A percentile compares a stretch with the other conserved stretches of the same genome.
phyloP scores from a whole-genome alignment of 75 land plant species.

The Selaginella moellendorffii region DNA sequence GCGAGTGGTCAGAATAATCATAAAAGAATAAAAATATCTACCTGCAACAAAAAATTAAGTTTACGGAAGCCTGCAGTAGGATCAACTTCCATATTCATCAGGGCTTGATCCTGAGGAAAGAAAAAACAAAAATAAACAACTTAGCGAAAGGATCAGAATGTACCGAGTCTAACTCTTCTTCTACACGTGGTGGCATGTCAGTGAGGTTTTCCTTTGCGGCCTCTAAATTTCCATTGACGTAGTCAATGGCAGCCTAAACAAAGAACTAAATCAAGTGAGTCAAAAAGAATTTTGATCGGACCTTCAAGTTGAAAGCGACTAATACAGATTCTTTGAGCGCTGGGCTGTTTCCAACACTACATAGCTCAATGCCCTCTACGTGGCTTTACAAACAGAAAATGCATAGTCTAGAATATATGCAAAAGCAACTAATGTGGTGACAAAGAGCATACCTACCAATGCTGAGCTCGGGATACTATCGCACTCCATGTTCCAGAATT shows the following conservation, averaged over 20 bases:
- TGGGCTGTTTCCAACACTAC: slow-evolving; percentile 28
- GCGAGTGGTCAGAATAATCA: too few relatives aligned
- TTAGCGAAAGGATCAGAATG: background rate
- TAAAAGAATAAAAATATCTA: too few relatives aligned
- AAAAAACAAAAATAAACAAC: background rate
- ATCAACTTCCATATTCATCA: slow-evolving; percentile 24
- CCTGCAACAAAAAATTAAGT: slow-evolving; percentile 28
- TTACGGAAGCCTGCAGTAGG: slow-evolving; percentile 28
- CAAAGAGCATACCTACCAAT: slow-evolving; percentile 35
- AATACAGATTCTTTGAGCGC: slow-evolving; percentile 20
- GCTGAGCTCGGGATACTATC: slow-evolving; percentile 26
- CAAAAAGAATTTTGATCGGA: background rate
- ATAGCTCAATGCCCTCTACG: slow-evolving; percentile 27
- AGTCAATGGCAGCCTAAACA: slow-evolving; percentile 24
- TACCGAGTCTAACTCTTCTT: slow-evolving; percentile 33
- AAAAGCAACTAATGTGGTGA: background rate
- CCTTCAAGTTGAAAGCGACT: slow-evolving; percentile 34
- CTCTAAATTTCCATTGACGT: slow-evolving; percentile 18
- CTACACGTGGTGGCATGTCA: slow-evolving; percentile 30
- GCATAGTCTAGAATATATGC: background rate
- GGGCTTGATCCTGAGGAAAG: slow-evolving; percentile 22
- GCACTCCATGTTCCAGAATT: slow-evolving; percentile 22
- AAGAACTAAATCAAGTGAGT: background rate
- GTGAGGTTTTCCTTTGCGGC: slow-evolving; percentile 24
- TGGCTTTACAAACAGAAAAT: too few relatives aligned